Conservation (phyloP, 768 basidiomycete genomes). For the Tricholoma sp. region DNA sequence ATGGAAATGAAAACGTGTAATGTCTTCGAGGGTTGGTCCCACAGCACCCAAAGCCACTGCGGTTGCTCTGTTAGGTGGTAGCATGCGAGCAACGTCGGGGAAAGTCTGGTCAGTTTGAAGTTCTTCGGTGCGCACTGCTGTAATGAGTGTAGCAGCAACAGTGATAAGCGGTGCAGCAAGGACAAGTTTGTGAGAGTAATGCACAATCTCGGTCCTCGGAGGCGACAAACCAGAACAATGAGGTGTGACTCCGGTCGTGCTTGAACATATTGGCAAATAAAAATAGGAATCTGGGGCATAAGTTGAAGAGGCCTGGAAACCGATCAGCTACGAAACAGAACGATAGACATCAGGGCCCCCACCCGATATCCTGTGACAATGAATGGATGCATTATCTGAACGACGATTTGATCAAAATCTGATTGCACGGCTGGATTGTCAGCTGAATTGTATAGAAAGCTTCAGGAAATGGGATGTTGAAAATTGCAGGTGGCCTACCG, state of each 20-base stretch:
- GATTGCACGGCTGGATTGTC: conserved; percentile 25
- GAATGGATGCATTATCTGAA: conserved; percentile 31
- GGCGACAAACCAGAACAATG: conserved; percentile 28
- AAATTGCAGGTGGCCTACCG: conserved; percentile 22
- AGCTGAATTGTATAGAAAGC: conserved; percentile 19
- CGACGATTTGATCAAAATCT: conserved; percentile 19
- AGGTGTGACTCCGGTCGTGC: conserved; percentile 15
- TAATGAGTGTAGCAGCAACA: conserved; percentile 34
- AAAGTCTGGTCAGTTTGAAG: conserved; percentile 24
- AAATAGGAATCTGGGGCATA: conserved; percentile 42
- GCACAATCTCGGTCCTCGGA: conserved; percentile 25
- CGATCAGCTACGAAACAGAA: background rate
- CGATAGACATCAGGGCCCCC: conserved; percentile 2
- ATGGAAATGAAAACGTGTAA: conserved; percentile 31
- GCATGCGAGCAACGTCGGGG: conserved; percentile 13
- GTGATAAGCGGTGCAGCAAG: conserved; percentile 37
- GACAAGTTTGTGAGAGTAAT: conserved; percentile 36
- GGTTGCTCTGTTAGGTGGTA: conserved; percentile 31
- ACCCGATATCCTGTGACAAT: conserved; percentile 39
- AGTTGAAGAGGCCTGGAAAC: conserved; percentile 32
- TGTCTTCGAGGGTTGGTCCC: conserved; percentile 35
- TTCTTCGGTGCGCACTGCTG: conserved; percentile 31
- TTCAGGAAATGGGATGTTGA: background rate
- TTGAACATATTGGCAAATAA: conserved; percentile 31
- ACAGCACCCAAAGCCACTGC: conserved; percentile 21